Base-by-base conservation (phyloP, 306 rosid species). In the Vigna nakashimae region DNA sequence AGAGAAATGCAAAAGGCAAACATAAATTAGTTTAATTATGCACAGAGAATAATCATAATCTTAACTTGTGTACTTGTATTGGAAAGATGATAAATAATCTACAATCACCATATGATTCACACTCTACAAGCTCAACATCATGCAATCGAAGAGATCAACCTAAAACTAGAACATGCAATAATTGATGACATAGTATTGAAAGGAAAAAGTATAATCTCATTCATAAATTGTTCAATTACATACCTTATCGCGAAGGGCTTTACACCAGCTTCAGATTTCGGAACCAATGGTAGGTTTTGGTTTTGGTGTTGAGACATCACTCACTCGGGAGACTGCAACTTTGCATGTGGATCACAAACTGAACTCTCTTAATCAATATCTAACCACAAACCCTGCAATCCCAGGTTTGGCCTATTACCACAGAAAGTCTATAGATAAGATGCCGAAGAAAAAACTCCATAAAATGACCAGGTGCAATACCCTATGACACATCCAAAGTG, bases 181-280 rank as follows among this genome's bases (percentile, higher is more conserved):
- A 74, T 26, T 65, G n/a, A 74, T 36, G 69, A 16, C 68, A 76
- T 65, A 5, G 34, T 34, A 58, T 58, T 18, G 5, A 22, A 72
- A 55, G 42, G 15, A 24, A 24, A 20, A 40, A 17, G 8, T 0
- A 30, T 34, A 68, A 24, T 3, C 59, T 3, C 18, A 69, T 26
- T 42, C 4, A 69, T 46, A 49, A 49, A 48, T 16, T 59, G 40
- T 58, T 56, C 24, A 40, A 76, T 60, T 52, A 32, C 45, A 43
- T 66, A 83, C 94, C 94, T 90, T 79, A 90, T 69, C 14, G 87
- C 84, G 85, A 90, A 90, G 57, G 90, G 79, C 14, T 68, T 72
- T 22, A 60, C 66, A 57, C 83, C 87, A 45, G 82, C 68, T 71
- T 55, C 82, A 85, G 89, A 81, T 69, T 57, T 76, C 30, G 60